Conservation (phyloP, 73 alveolate species). For the Symbiodinium natans region DNA sequence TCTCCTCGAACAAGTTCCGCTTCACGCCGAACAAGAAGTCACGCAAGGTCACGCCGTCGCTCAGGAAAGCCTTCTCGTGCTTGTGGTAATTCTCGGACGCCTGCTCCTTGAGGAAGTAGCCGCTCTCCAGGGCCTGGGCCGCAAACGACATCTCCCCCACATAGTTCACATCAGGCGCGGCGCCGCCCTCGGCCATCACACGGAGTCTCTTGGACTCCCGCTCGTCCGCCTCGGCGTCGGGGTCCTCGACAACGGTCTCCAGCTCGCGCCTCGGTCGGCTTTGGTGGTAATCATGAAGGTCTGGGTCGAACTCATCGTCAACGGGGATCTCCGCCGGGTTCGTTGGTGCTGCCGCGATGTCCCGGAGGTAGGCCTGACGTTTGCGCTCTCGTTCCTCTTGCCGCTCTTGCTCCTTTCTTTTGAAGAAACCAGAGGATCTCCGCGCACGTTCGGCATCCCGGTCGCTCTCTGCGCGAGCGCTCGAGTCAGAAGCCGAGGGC, state of each 20-base stretch:
- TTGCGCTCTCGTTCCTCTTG: neutral
- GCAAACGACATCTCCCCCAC: neutral
- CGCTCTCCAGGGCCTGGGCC: neutral
- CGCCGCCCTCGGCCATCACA: neutral
- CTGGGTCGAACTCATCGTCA: neutral
- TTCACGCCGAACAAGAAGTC: neutral
- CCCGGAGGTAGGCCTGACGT: neutral
- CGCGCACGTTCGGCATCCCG: neutral
- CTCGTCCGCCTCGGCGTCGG: neutral
- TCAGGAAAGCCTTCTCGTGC: neutral
- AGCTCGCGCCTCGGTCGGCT: neutral
- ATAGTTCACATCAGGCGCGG: neutral
- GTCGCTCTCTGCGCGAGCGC: neutral
- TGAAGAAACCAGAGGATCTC: neutral
- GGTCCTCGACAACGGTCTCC: neutral
- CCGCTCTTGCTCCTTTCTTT: neutral
- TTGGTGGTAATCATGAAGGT: slow-evolving; percentile 2
- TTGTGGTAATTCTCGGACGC: neutral
- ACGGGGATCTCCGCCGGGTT: neutral
- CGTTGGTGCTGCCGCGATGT: neutral
- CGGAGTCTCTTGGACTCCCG: neutral
- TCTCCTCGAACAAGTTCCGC: neutral
- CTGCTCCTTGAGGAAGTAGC: neutral
- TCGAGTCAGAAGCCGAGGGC: neutral
- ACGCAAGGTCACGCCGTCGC: neutral